A percentile compares a stretch with the other conserved stretches of the same genome.
Evolutionary conservation across 768 basidiomycete genomes (phyloP).

Genomic region (Leccinum broughii): DNA sequence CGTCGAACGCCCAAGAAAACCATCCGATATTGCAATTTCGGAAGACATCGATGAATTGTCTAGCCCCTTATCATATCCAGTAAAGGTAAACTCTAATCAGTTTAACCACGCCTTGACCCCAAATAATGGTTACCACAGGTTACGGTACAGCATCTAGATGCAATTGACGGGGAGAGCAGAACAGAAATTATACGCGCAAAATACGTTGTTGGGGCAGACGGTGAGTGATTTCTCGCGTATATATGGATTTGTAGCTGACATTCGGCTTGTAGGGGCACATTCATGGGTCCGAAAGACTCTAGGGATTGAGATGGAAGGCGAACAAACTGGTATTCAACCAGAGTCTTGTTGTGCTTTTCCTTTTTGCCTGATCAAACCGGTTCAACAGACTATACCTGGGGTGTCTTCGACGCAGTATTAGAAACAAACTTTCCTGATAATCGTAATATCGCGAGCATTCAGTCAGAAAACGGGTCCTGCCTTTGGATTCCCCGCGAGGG

Average conservation of each 20-base stretch:
- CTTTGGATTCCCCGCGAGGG: background rate
- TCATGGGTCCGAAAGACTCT: background rate
- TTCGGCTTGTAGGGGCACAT: background rate
- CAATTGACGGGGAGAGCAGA: background rate
- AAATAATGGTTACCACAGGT: background rate
- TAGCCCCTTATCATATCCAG: background rate
- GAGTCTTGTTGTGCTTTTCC: background rate
- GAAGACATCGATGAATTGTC: background rate
- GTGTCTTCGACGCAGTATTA: background rate
- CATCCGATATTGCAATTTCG: background rate
- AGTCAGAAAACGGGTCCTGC: background rate
- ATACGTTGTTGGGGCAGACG: background rate
- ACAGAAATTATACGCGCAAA: background rate
- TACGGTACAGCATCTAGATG: background rate
- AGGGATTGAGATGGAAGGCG: background rate
- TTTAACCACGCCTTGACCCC: background rate
- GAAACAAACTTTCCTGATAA: background rate
- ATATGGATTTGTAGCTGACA: background rate
- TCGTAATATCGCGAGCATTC: background rate
- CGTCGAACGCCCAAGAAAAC: background rate
- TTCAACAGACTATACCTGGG: background rate
- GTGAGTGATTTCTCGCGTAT: background rate
- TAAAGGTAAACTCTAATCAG: background rate
- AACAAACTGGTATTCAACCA: background rate
- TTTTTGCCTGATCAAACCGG: background rate